Evolutionary conservation across 208 protist species (phyloP), one percentile per base, ranked within the genome.

Genomic region (Leptomonas seymouri): DNA sequence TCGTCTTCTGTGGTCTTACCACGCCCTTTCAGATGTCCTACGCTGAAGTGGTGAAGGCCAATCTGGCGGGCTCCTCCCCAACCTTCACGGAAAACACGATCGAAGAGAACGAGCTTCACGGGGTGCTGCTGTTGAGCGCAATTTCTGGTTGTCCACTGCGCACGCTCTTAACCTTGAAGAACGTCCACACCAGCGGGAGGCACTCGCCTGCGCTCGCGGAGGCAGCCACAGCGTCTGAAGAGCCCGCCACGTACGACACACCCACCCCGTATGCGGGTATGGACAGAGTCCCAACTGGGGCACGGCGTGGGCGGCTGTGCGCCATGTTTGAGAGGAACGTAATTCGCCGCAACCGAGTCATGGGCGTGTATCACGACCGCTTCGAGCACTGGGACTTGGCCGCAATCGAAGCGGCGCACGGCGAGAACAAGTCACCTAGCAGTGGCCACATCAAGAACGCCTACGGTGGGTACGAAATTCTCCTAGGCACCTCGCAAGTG

Each of bases 361-460:
- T 80, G 82, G 91, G 91, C n/a, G 78, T 96, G 18, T 94, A 84
- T 76, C 80, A 88, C 71, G 91, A 96, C 50, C 76, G 76, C n/a
- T 87, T 91, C 48, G 85, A 88, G 46, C 78, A 85, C 71, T 84
- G 82, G 74, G 76, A 91, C 62, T 56, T 91, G 16, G 72, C 64
- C 14, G 59, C 73, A 21, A 59, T 76, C 23, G 57, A 74, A 18
- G 67, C 72, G 31, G 63, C 50, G 23, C 59, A 79, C 60, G 67
- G 59, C 9, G 74, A 67, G 50, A 30, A 1, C 20, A 64, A 76
- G 53, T 27, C 69, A 55, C 20, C 58, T 31, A 21, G 31, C 42
- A 48, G 45, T 25, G 49, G 56, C 16, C 15, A 27, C 2, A 58
- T 86, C 18, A 84, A 90, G 55, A 84, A 90, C 67, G 79, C 84